Conservation (phyloP, 371 early-diverging fungal species). For the Rhizopus microsporus region DNA sequence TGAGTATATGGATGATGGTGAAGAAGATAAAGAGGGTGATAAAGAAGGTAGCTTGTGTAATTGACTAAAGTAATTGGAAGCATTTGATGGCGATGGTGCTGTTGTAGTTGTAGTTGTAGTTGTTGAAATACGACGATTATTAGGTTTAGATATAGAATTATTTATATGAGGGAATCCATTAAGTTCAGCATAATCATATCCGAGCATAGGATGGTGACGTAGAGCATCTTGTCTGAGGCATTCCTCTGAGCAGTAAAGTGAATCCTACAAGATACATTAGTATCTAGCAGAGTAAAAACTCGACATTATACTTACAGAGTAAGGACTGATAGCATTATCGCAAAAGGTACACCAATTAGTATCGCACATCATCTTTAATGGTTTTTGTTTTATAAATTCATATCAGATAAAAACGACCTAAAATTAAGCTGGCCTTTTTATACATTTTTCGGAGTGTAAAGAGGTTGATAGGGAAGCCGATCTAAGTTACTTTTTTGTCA, state of each 20-base stretch:
- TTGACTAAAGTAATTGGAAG: conserved; percentile 4
- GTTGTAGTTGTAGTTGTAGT: conserved; percentile 12
- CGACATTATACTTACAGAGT: conserved; percentile 5
- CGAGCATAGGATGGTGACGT: conserved; percentile 32
- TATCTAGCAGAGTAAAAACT: not conserved
- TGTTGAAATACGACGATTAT: not conserved
- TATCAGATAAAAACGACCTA: no score
- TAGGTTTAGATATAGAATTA: not conserved
- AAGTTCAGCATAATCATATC: conserved; percentile 36
- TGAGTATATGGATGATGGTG: conserved; percentile 12
- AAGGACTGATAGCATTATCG: conserved; percentile 29
- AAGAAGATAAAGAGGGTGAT: conserved; percentile 24
- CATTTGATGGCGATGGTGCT: not conserved
- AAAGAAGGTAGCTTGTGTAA: conserved; percentile 16
- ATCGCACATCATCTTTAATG: conserved; percentile 20
- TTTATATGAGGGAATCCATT: conserved; percentile 28
- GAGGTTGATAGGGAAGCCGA: not conserved
- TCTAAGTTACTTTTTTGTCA: not conserved
- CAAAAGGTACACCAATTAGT: conserved; percentile 36
- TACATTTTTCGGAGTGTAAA: conserved; percentile 4
- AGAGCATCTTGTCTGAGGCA: conserved; percentile 32
- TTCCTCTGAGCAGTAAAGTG: conserved; percentile 36
- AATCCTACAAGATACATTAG: conserved; percentile 8
- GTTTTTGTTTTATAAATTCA: not conserved
- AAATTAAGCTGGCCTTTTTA: not conserved